These are phyloP conservation scores for Pseudogymnoascus sp. DNA, from an alignment of 2,329 filamentous ascomycete species.

Conservation along the genomic window DNA sequence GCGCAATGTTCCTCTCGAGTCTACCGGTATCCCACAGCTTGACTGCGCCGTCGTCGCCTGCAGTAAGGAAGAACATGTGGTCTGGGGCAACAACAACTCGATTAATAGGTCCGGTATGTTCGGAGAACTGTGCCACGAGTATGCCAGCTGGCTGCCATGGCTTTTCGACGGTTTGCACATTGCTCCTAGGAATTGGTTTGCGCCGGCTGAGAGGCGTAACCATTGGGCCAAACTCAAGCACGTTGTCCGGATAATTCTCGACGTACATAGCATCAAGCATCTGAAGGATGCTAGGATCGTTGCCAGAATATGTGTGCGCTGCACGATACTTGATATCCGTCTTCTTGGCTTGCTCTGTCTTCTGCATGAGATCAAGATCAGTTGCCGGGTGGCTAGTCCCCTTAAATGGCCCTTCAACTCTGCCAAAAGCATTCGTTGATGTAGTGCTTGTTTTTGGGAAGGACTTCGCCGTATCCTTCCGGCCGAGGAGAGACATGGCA, in stretches of 20 bases:
- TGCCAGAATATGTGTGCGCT: constrained; percentile 79
- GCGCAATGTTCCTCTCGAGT: constrained; percentile 82
- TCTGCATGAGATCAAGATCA: constrained; percentile 30
- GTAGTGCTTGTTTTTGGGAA: constrained; percentile 53
- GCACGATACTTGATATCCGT: constrained; percentile 43
- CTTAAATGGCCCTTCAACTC: constrained; percentile 45
- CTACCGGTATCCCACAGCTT: constrained; percentile 90
- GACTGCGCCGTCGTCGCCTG: constrained; percentile 81
- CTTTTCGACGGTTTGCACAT: constrained; percentile 34
- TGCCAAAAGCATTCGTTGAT: constrained; percentile 56
- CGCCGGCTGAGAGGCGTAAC: constrained; percentile 59
- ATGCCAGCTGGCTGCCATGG: constrained; percentile 79
- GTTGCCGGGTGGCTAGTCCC: constrained; percentile 27
- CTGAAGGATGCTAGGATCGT: constrained; percentile 58
- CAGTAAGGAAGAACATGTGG: constrained; percentile 90
- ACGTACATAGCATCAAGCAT: constrained; percentile 81
- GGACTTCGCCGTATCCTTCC: constrained; percentile 50
- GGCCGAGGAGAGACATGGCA: constrained; percentile 52
- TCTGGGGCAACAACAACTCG: constrained; percentile 78
- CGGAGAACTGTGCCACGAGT: constrained; percentile 79
- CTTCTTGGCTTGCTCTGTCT: constrained; percentile 28
- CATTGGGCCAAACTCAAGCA: constrained; percentile 68
- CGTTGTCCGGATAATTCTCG: constrained; percentile 58
- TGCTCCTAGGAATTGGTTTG: constrained; percentile 36
- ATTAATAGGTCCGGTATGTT: constrained; percentile 77